A percentile compares a stretch with the other conserved stretches of the same genome.
phyloP scores from a whole-genome alignment of 1,139 yeast species.

The Protomyces macrosporus region DNA sequence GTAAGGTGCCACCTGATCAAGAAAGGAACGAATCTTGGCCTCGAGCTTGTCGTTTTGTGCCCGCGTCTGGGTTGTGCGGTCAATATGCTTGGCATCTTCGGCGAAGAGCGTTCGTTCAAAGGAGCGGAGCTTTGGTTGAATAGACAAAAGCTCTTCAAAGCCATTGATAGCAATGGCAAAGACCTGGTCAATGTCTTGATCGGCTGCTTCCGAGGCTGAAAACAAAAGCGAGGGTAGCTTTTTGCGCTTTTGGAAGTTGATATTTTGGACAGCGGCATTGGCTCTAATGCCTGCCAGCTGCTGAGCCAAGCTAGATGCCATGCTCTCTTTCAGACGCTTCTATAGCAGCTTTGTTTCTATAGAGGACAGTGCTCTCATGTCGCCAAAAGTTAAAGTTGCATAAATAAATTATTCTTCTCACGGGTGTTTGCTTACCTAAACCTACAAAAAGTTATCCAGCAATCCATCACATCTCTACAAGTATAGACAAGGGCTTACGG shows the following conservation, averaged over 20 bases:
- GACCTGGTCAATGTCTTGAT: constrained; percentile 85
- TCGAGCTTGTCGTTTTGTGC: constrained; percentile 73
- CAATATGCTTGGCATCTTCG: constrained; percentile 70
- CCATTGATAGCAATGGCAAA: constrained; percentile 71
- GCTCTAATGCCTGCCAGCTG: constrained; percentile 65
- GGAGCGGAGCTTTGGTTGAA: constrained; percentile 68
- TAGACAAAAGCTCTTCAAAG: constrained; percentile 58
- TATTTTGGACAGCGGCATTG: constrained; percentile 12
- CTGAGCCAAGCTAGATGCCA: constrained; percentile 57
- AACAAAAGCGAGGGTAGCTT: constrained; percentile 58
- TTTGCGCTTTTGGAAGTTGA: constrained; percentile 18
- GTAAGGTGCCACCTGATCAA: constrained; percentile 68
- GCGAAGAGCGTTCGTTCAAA: constrained; percentile 73
- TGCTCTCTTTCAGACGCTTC: not conserved
- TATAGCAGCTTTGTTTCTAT: too few relatives aligned
- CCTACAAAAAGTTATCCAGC: not conserved
- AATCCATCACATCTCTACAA: too few relatives aligned
- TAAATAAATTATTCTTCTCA: not conserved
- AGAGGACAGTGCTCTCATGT: too few relatives aligned
- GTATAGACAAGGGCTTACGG: too few relatives aligned
- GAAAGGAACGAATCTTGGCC: constrained; percentile 65
- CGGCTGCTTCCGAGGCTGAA: constrained; percentile 80
- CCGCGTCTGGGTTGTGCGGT: constrained; percentile 62
- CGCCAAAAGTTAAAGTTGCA: too few relatives aligned
- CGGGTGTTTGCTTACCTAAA: not conserved